Conservation (phyloP, 2,329 filamentous ascomycete species). For the Peltaster fructicola region DNA sequence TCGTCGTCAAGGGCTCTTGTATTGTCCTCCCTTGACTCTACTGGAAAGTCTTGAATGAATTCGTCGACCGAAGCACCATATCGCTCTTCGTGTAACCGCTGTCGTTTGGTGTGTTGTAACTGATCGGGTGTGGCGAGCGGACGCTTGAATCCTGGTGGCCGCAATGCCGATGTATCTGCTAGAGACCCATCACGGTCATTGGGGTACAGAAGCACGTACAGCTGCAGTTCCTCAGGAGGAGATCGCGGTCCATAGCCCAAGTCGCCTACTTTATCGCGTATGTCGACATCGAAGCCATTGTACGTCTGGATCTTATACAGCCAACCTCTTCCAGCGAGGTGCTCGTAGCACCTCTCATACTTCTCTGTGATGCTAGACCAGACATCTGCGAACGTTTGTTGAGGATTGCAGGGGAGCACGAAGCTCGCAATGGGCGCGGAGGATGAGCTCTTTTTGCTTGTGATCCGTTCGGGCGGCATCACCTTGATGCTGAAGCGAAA, state of each 20-base stretch:
- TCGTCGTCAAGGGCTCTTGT: too few relatives aligned
- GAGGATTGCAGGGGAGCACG: slow-evolving; percentile 1
- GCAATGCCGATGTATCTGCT: slow-evolving; percentile 3
- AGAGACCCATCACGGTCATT: slow-evolving; percentile 4
- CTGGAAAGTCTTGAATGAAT: slow-evolving; percentile 1
- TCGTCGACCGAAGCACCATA: slow-evolving; percentile 3
- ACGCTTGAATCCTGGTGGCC: slow-evolving; percentile 2
- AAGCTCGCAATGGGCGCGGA: slow-evolving; percentile 2
- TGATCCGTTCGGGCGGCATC: slow-evolving; percentile 3
- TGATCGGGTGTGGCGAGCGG: slow-evolving; percentile 2
- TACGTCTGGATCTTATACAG: slow-evolving; percentile 4
- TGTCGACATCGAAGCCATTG: slow-evolving; percentile 3
- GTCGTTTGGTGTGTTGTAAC: slow-evolving; percentile 3
- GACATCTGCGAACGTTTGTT: slow-evolving; percentile 4
- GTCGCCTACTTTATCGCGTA: slow-evolving; percentile 3
- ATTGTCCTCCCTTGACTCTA: slow-evolving; percentile 3
- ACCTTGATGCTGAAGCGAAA: slow-evolving; percentile 4
- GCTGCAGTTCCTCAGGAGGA: slow-evolving; percentile 2
- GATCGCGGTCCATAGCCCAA: slow-evolving; percentile 2
- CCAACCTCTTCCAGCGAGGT: slow-evolving; percentile 3
- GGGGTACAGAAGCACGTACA: slow-evolving; percentile 3
- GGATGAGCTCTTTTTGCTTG: slow-evolving; percentile 2
- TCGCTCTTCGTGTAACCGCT: slow-evolving; percentile 3
- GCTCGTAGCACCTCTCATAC: slow-evolving; percentile 3
- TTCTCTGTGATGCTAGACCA: slow-evolving; percentile 3